phyloP scores from a whole-genome alignment of 2,329 filamentous ascomycete genomes.

The Exophiala dermatitidis region DNA sequence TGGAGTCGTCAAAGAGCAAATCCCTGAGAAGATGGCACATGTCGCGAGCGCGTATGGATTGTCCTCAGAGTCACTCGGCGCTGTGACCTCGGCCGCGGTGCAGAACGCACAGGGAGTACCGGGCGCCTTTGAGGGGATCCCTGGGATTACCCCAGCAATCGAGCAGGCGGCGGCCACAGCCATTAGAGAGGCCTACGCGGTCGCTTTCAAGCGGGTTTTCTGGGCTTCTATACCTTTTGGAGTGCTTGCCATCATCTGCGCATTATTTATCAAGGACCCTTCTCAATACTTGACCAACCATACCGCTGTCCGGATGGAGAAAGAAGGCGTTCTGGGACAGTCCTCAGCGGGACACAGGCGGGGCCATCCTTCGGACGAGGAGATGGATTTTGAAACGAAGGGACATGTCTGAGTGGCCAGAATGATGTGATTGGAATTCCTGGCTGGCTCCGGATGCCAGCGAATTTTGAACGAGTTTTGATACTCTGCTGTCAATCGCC shows the following conservation, averaged over 20 bases:
- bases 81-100: constrained; percentile 33
- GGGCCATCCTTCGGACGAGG: too few relatives aligned
- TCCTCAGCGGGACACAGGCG: too few relatives aligned
- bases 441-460: too few relatives aligned
- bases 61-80: constrained; percentile 30
- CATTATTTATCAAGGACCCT: constrained; percentile 11
- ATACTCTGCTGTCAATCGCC: too few relatives aligned
- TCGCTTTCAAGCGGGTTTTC: constrained; percentile 42
- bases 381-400: too few relatives aligned
- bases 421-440: too few relatives aligned
- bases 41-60: constrained; percentile 36
- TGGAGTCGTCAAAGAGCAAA: constrained; percentile 5
- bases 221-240: constrained; percentile 23
- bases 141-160: constrained; percentile 34
- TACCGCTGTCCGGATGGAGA: constrained; percentile 11
- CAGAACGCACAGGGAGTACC: constrained; percentile 28
- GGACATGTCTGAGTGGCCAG: too few relatives aligned
- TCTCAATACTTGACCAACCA: constrained; percentile 17
- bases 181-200: constrained; percentile 37
- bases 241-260: constrained; percentile 15
- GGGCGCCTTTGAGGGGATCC: constrained; percentile 28
- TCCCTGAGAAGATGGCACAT: constrained; percentile 14
- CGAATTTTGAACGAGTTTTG: too few relatives aligned
- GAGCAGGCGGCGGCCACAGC: constrained; percentile 32
- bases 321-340: constrained; percentile 1